phyloP scores from a whole-genome alignment of 768 basidiomycete genomes.

The Pulveroboletus sp. region DNA sequence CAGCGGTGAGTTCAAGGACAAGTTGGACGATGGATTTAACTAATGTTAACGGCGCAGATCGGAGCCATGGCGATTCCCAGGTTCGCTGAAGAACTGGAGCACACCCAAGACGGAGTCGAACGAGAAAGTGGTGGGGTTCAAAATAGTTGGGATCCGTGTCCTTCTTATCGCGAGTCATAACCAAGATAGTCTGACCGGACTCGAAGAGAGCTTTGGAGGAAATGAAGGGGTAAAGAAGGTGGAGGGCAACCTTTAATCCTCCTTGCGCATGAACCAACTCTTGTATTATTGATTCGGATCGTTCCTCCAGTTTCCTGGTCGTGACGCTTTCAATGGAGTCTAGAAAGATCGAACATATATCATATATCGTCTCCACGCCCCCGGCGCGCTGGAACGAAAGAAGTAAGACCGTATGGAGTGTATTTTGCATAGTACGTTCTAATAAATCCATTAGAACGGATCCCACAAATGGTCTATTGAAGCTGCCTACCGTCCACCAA shows the following conservation, averaged over 20 bases:
- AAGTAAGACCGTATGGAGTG: slow-evolving; percentile 79
- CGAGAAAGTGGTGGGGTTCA: slow-evolving; percentile 82
- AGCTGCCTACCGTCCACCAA: slow-evolving; percentile 50
- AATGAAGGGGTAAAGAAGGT: slow-evolving; percentile 70
- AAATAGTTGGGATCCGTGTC: slow-evolving; percentile 77
- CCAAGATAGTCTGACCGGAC: slow-evolving; percentile 72
- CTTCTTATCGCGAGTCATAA: slow-evolving; percentile 71
- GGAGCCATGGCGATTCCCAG: slow-evolving; percentile 85
- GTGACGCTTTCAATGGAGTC: slow-evolving; percentile 52
- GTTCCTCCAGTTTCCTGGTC: slow-evolving; percentile 48
- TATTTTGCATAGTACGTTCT: slow-evolving; percentile 75
- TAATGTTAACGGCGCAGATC: slow-evolving; percentile 66
- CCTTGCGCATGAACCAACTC: slow-evolving; percentile 74
- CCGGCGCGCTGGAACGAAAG: slow-evolving; percentile 65
- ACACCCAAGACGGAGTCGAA: slow-evolving; percentile 66
- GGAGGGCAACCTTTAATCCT: slow-evolving; percentile 76
- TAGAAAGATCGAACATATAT: slow-evolving; percentile 51
- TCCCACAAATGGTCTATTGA: not conserved
- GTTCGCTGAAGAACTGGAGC: slow-evolving; percentile 63
- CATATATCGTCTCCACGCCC: slow-evolving; percentile 66
- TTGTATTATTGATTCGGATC: slow-evolving; percentile 52
- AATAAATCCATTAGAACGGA: slow-evolving; percentile 4
- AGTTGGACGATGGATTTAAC: slow-evolving; percentile 71
- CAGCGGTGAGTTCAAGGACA: slow-evolving; percentile 75
- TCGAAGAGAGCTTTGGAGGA: slow-evolving; percentile 80